Conservation (phyloP, 2,329 filamentous ascomycete species). For the Pseudocercospora fijiensis region DNA sequence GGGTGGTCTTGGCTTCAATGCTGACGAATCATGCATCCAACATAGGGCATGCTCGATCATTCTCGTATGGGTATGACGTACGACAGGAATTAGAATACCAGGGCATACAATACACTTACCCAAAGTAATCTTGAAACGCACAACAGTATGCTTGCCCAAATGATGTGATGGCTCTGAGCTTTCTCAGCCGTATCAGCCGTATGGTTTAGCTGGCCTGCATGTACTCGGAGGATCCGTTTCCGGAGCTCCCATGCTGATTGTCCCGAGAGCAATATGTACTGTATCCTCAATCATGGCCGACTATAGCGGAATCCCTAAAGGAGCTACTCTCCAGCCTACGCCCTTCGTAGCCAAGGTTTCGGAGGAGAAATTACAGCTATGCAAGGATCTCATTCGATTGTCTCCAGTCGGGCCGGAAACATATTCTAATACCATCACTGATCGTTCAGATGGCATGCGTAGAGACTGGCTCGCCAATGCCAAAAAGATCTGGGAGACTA, state of each 20-base stretch:
- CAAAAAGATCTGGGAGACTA: conserved; percentile 35
- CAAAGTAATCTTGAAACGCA: not conserved
- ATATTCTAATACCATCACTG: conserved; percentile 44
- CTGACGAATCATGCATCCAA: too few species aligned
- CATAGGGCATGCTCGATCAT: too few species aligned
- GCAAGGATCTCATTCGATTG: conserved; percentile 48
- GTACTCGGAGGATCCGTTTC: not conserved
- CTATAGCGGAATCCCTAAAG: conserved; percentile 34
- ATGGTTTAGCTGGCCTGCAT: not conserved
- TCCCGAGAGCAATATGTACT: not conserved
- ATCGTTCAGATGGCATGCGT: conserved; percentile 45
- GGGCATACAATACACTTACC: too few species aligned
- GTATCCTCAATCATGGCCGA: not conserved
- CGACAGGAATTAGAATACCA: too few species aligned
- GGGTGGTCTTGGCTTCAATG: too few species aligned
- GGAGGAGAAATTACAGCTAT: conserved; percentile 46
- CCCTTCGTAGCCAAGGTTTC: conserved; percentile 46
- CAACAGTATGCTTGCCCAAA: not conserved
- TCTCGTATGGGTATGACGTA: too few species aligned
- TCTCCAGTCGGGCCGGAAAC: conserved; percentile 50
- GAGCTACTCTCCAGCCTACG: conserved; percentile 38
- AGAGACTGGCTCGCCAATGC: conserved; percentile 48
- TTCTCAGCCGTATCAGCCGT: not conserved
- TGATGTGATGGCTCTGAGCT: not conserved
- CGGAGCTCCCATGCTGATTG: not conserved